Evolutionary conservation across 2,329 filamentous ascomycete genomes (phyloP).

Genomic region (Geosmithia flava): DNA sequence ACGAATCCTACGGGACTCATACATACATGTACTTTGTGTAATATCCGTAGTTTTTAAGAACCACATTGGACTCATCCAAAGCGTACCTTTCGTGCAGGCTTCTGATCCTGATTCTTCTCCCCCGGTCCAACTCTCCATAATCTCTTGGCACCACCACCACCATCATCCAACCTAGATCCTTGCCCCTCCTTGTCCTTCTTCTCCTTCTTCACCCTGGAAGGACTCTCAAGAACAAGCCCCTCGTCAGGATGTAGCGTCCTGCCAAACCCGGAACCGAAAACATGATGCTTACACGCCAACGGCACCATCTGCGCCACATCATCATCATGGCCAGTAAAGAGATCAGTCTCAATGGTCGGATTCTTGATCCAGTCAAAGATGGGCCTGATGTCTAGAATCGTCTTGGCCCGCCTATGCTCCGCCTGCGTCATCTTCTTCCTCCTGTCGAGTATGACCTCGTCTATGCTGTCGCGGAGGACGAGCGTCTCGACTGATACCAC

Average conservation of each 20-base stretch:
- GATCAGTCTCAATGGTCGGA: slow-evolving; percentile 27
- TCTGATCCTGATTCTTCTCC: too few relatives aligned
- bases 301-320: slow-evolving; percentile 35
- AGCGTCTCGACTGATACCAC: slow-evolving; percentile 78
- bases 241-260: slow-evolving; percentile 28
- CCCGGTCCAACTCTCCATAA: too few relatives aligned
- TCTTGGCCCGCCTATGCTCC: slow-evolving; percentile 42
- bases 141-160: background rate
- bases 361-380: slow-evolving; percentile 50
- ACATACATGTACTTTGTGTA: too few relatives aligned
- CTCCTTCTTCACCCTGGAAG: background rate
- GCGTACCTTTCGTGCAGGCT: too few relatives aligned
- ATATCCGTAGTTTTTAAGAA: too few relatives aligned
- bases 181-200: too few relatives aligned
- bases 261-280: slow-evolving; percentile 40
- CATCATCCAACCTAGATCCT: too few relatives aligned
- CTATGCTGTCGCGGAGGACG: slow-evolving; percentile 66
- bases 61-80: too few relatives aligned
- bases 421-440: slow-evolving; percentile 62
- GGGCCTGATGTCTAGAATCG: slow-evolving; percentile 42
- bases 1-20: too few relatives aligned
- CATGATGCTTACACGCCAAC: slow-evolving; percentile 28
- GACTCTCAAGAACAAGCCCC: slow-evolving; percentile 20
- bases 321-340: slow-evolving; percentile 6
- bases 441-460: slow-evolving; percentile 70